Base-by-base conservation (phyloP, 2,329 filamentous ascomycete genomes). In the Phyllosticta ampelicida region DNA sequence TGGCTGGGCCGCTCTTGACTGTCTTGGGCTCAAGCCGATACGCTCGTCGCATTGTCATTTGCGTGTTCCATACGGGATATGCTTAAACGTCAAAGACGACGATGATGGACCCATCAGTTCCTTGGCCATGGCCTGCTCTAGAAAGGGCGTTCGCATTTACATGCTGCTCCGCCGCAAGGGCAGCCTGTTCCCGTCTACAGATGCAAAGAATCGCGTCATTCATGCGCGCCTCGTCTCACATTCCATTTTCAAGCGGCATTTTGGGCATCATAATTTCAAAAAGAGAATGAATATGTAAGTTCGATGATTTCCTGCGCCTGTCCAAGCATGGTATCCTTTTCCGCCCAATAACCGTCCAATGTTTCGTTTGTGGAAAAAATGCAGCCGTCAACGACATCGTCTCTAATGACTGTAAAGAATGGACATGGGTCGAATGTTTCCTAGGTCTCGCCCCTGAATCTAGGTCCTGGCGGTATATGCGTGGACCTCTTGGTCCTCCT, bases 401-500 rank as follows among this genome's bases (percentile, higher is more conserved):
- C 11, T 44, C 16, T 4, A 44, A n/a, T 44, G 36, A 44, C 36
- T n/a, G 1, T 44, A 44, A 44, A n/a, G 13, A 44, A 18, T 44
- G 36, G 36, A n/a, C 13, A n/a, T 44, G 36, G 13, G n/a, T 44
- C 36, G n/a, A 18, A 44, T 44, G 11, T 16, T 16, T 44, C 16
- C 36, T 16, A n/a, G 1, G 16, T 5, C 1, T 44, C 6, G 13
- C 11, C 8, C 5, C 36, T 6, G n/a, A 5, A 6, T 53, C 48
- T 26, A 19, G 2, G 36, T 5, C 21, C 16, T 30, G 36, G 36
- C 56, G n/a, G 9, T 29, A 28, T 16, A 36, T 13, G 53, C 30
- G 50, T 60, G 77, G 54, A 94, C 80, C 23, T 85, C 73, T 67
- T 86, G 77, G 67, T 96, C 90, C 66, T 91, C 84, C 73, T 96